Base-by-base conservation (phyloP, 345 rosid species). In the Heritiera fomes region DNA sequence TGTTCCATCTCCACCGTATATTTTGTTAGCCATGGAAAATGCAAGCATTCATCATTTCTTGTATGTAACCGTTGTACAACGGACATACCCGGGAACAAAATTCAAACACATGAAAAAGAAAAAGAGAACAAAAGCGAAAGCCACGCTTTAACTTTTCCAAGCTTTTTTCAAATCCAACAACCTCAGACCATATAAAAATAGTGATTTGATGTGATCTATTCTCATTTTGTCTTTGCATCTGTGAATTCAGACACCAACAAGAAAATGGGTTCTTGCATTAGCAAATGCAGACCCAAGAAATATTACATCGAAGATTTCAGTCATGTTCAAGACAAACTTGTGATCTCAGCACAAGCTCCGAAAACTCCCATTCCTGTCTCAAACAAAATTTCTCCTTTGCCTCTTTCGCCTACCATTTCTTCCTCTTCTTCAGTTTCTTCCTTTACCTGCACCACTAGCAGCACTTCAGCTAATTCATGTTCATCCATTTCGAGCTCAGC, bases 261-360 rank as follows among this genome's bases (percentile, higher is more conserved):
- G 49, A 76, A 52, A 59, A 91, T 94, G 98, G 97, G 98, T 52
- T 90, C 89, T 77, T 94, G 98, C 86, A 83, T 93, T 68, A 90
- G 98, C 88, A 94, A 87, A 77, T 89, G 87, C 88, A 86, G 80
- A 75, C 85, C 91, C 82, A 81, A 73, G 76, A 92, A 82, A 81
- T 68, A 77, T 28, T 66, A 74, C 81, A 34, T 81, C 6, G 87
- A 83, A 78, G 87, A 84, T 78, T 82, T 69, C 14, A 53, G 18
- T 76, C 81, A 79, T 79, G 88, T 89, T 78, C 90, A 90, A 45
- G 97, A 94, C 86, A 90, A 90, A 88, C 81, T 88, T 72, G 87
- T 91, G 2, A 80, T 87, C 81, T 84, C 89, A 18, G 82, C 88
- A 14, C 89, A 81, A 60, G 32, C 82, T 38, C 77, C 89, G 15